phyloP scores from a whole-genome alignment of 2,329 filamentous ascomycete genomes.

The Fusarium clavum region DNA sequence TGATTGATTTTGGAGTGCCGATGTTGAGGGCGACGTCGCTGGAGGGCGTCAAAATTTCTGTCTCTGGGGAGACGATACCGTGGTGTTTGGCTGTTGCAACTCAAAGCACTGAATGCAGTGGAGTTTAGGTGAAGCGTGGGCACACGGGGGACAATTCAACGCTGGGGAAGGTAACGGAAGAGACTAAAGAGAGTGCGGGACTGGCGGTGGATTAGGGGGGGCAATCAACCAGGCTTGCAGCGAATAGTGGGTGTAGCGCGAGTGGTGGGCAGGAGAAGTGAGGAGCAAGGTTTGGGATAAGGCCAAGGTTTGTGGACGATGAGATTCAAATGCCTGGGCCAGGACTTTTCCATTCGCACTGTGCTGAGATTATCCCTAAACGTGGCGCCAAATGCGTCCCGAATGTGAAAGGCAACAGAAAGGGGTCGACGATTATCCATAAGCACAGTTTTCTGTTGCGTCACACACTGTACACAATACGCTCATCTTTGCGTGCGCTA shows the following conservation, averaged over 20 bases:
- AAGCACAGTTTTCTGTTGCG: conserved; percentile 6
- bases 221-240: conserved; percentile 30
- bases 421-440: not conserved
- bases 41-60: conserved; percentile 51
- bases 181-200: conserved; percentile 13
- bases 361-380: conserved; percentile 32
- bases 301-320: conserved; percentile 33
- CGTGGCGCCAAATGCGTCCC: conserved; percentile 23
- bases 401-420: conserved; percentile 3
- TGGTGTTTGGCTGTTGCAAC: conserved; percentile 35
- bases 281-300: conserved; percentile 38
- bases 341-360: conserved; percentile 28
- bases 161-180: conserved; percentile 27
- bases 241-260: conserved; percentile 30
- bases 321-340: conserved; percentile 29
- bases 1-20: conserved; percentile 49
- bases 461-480: not conserved
- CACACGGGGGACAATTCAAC: conserved; percentile 24
- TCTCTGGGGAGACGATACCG: conserved; percentile 41
- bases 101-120: conserved; percentile 42
- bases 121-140: conserved; percentile 37
- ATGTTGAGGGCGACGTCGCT: conserved; percentile 47
- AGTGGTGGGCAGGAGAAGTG: conserved; percentile 28
- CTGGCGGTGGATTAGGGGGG: conserved; percentile 30
- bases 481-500: not conserved